phyloP scores from a whole-genome alignment of 495 filamentous ascomycete genomes.

The Choiromyces venosus region DNA sequence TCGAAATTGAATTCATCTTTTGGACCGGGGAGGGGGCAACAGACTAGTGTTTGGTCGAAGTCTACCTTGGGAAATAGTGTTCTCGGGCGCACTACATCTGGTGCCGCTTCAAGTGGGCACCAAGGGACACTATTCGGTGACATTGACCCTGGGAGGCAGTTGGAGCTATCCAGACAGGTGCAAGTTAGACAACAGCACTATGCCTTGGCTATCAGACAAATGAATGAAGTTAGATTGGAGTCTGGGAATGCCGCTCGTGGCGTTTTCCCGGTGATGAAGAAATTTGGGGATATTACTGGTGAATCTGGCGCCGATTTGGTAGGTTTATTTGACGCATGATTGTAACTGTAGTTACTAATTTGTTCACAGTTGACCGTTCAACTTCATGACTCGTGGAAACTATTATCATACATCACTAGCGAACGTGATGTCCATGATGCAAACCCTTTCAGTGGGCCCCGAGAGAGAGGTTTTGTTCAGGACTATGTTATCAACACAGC shows the following conservation, averaged over 20 bases:
- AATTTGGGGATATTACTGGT: constrained; percentile 38
- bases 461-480: constrained; percentile 36
- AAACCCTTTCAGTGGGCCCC: constrained; percentile 35
- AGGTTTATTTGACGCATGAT: neutral
- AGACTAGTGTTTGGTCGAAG: constrained; percentile 41
- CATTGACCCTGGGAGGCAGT: constrained; percentile 36
- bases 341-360: constrained; percentile 7
- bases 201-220: constrained; percentile 28
- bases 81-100: constrained; percentile 25
- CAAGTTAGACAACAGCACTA: constrained; percentile 38
- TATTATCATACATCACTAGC: constrained; percentile 31
- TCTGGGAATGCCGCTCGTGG: constrained; percentile 21
- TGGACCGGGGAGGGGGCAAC: constrained; percentile 22
- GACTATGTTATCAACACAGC: constrained; percentile 38
- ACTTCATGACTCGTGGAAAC: constrained; percentile 41
- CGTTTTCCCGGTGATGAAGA: constrained; percentile 35
- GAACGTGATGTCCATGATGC: constrained; percentile 37
- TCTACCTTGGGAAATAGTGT: constrained; percentile 32
- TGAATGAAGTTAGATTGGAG: constrained; percentile 38
- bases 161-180: constrained; percentile 36
- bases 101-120: constrained; percentile 6
- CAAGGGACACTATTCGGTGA: constrained; percentile 34
- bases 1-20: constrained; percentile 31
- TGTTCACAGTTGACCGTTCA: constrained; percentile 38
- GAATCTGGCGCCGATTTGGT: constrained; percentile 40